phyloP scores from a whole-genome alignment of 164 flowering plant species.

The Stephania japonica region DNA sequence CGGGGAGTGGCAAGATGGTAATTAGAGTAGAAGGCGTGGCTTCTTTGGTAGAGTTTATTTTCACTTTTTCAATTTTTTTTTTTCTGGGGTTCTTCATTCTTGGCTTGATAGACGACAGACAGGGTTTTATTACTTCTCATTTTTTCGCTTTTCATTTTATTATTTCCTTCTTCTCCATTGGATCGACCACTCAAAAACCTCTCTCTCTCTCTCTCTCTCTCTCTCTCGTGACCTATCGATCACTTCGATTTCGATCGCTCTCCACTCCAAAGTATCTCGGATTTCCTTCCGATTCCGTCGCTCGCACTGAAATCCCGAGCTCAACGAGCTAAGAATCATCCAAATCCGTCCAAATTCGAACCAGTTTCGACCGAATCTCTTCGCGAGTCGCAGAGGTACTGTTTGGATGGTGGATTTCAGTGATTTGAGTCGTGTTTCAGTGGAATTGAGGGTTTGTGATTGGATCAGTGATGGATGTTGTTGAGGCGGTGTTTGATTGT shows the following conservation, averaged over 20 bases:
- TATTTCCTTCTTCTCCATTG: not conserved
- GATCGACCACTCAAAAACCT: conserved; percentile 11
- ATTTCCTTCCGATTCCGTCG: conserved; percentile 17
- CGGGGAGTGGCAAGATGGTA: conserved; percentile 1
- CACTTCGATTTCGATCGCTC: conserved; percentile 23
- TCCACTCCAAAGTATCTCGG: conserved; percentile 16
- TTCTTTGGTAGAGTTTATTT: not conserved
- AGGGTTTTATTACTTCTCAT: conserved; percentile 5
- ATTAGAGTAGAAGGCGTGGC: not conserved
- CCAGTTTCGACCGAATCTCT: conserved; percentile 3
- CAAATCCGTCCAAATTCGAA: conserved; percentile 12
- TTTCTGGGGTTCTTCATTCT: conserved; percentile 8
- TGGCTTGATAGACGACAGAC: not conserved
- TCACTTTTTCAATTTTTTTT: conserved; percentile 4
- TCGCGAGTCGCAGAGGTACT: conserved; percentile 3
- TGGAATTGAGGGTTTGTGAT: not conserved
- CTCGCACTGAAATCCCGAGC: conserved; percentile 13
- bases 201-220: conserved; percentile 16
- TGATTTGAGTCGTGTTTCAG: not conserved
- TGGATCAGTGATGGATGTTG: conserved; percentile 13
- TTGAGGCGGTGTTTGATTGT: conserved; percentile 1
- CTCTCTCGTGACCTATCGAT: conserved; percentile 21
- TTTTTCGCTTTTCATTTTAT: not conserved
- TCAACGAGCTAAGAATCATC: conserved; percentile 14
- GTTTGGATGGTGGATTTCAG: conserved; percentile 1